Evolutionary conservation across 1,284 basidiomycete genomes (phyloP).

Genomic region (Inonotus obliquus): DNA sequence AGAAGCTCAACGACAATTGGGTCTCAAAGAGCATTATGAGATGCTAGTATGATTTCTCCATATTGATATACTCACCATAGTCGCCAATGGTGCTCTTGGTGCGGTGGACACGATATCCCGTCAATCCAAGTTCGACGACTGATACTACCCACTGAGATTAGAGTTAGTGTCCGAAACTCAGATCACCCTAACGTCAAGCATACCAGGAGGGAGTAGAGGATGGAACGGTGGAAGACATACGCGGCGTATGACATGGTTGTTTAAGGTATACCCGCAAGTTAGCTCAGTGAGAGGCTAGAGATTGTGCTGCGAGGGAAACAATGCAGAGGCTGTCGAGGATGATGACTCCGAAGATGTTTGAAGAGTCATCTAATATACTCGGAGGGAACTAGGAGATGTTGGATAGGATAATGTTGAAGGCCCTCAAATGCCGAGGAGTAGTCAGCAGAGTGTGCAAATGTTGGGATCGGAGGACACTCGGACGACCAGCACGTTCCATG

Average conservation of each 20-base stretch:
- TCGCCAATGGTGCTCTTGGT: conserved; percentile 5
- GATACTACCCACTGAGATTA: conserved; percentile 7
- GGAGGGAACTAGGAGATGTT: background rate
- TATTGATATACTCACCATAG: conserved; percentile 6
- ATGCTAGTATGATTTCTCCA: background rate
- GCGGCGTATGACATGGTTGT: background rate
- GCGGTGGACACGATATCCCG: conserved; percentile 15
- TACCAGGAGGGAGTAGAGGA: conserved; percentile 9
- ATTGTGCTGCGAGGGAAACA: background rate
- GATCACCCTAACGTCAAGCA: background rate
- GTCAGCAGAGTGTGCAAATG: background rate
- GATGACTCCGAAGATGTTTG: background rate
- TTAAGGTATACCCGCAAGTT: background rate
- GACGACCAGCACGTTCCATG: background rate
- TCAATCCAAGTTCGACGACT: conserved; percentile 11
- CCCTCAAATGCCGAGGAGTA: background rate
- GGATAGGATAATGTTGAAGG: background rate
- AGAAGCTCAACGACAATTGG: conserved; percentile 18
- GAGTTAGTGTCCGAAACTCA: background rate
- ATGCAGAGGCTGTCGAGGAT: background rate
- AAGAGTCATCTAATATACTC: background rate
- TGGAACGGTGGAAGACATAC: conserved; percentile 1
- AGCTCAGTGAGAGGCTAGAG: background rate
- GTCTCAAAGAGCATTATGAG: conserved; percentile 3
- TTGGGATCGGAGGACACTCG: background rate